phyloP scores from a whole-genome alignment of 495 filamentous ascomycete species.

The Hypomontagnella monticulosa region DNA sequence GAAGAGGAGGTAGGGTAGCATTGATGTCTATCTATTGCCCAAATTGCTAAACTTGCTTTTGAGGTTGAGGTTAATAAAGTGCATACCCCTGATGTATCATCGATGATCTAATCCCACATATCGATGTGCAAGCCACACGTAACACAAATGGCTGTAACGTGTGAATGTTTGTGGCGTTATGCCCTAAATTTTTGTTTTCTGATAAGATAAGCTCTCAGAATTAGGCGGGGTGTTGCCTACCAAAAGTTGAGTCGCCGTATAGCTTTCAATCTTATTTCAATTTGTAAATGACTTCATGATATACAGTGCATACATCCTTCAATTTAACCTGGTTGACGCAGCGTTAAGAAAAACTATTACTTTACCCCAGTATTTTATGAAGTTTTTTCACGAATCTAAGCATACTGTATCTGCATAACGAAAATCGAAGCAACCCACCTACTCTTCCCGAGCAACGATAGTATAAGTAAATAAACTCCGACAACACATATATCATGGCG shows the following conservation, averaged over 20 bases:
- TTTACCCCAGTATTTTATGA: no score
- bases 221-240: not conserved
- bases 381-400: no score
- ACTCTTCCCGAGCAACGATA: not conserved
- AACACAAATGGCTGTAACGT: no score
- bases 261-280: not conserved
- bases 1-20: slow-evolving; percentile 21
- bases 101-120: not conserved
- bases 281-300: slow-evolving; percentile 8
- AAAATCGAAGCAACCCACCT: not conserved
- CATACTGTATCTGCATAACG: no score
- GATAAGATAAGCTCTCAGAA: slow-evolving; percentile 7
- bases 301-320: not conserved
- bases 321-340: not conserved
- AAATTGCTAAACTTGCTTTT: not conserved
- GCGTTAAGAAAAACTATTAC: no score
- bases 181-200: slow-evolving; percentile 9
- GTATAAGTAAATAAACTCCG: not conserved
- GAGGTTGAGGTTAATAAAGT: slow-evolving; percentile 6
- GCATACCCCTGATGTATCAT: no score
- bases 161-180: not conserved
- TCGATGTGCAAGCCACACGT: not conserved
- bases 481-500: slow-evolving; percentile 27
- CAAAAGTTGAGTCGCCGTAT: no score
- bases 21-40: slow-evolving; percentile 5